These are phyloP conservation scores for Kregervanrija delftensis DNA, from an alignment of 805 yeast genomes.

Conservation along the genomic window DNA sequence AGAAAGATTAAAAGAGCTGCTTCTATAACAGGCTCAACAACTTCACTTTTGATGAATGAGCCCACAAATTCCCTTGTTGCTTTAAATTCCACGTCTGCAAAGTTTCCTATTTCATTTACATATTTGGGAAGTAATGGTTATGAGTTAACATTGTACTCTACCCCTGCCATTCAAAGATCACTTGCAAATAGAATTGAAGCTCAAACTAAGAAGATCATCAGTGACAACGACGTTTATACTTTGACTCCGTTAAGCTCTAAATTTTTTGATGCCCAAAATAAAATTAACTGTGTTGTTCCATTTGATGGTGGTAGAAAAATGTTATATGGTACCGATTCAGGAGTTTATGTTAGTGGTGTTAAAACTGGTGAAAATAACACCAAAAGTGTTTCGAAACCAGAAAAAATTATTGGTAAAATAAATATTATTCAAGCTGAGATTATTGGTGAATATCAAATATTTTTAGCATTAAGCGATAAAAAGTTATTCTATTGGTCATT, in stretches of 20 bases:
- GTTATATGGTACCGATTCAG: constrained; percentile 86
- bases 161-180: constrained; percentile 65
- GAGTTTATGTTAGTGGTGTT: constrained; percentile 77
- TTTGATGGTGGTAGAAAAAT: constrained; percentile 91
- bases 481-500: constrained; percentile 71
- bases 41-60: constrained; percentile 22
- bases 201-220: constrained; percentile 71
- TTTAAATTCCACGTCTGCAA: constrained; percentile 23
- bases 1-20: constrained; percentile 36
- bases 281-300: constrained; percentile 87
- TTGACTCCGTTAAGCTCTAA: constrained; percentile 67
- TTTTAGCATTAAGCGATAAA: constrained; percentile 78
- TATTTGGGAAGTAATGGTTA: constrained; percentile 51
- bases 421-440: constrained; percentile 88
- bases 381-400: constrained; percentile 62
- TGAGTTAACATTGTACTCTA: constrained; percentile 46
- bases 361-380: constrained; percentile 41
- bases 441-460: constrained; percentile 80
- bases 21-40: constrained; percentile 27
- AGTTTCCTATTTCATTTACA: constrained; percentile 43
- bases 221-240: constrained; percentile 72
- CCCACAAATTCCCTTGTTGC: constrained; percentile 13
- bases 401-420: constrained; percentile 62
- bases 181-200: constrained; percentile 71
- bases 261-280: constrained; percentile 65